Base-by-base conservation (phyloP, 1,284 basidiomycete genomes). In the Cryptococcus maquisensis region DNA sequence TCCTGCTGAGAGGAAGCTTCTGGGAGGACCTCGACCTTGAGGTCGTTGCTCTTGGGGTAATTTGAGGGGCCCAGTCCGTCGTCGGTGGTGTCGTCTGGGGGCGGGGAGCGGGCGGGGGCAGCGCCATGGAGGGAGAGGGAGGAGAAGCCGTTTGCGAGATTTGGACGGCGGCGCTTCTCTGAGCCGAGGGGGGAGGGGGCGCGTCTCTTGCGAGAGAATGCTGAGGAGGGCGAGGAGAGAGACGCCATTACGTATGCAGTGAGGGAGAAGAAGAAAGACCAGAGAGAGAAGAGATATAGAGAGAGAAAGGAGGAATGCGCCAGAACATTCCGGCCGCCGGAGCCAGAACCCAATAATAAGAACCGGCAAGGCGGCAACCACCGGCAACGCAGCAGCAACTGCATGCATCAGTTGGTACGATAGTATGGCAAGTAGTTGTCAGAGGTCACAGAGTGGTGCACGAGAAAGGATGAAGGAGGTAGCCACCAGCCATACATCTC, bases 71-170 rank as follows among this genome's bases (percentile, higher is more conserved):
- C 55, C 3, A 55, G 35, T 4, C 50, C 52, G 40, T 57, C 50
- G 24, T 53, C 43, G 15, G 40, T 40, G 36, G 51, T 54, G 36
- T 51, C 51, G 28, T 46, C 40, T 16, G 40, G 36, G 2, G 23
- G 36, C 15, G 49, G n/a, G 32, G 41, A 9, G 24, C 4, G n/a
- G 16, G 7, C 0, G 12, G n/a, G 23, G 18, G 43, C 23, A 10
- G 36, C 48, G 52, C 60, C 1, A 56, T 57, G 44, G 28, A 68
- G 62, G 9, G 66, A 68, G 44, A 73, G 60, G 36, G 66, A 57
- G 12, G 61, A 61, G 53, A 74, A 73, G 4, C 70, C 71, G 49
- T 67, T 64, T 3, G 64, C 55, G 9, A 74, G 57, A 47, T 74
- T 73, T 0, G 69, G 69, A 39, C 70, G 56, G 5, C 63, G 52